These are phyloP conservation scores for Hygrophoropsis aurantiaca DNA, from an alignment of 768 basidiomycete genomes.

Conservation along the genomic window DNA sequence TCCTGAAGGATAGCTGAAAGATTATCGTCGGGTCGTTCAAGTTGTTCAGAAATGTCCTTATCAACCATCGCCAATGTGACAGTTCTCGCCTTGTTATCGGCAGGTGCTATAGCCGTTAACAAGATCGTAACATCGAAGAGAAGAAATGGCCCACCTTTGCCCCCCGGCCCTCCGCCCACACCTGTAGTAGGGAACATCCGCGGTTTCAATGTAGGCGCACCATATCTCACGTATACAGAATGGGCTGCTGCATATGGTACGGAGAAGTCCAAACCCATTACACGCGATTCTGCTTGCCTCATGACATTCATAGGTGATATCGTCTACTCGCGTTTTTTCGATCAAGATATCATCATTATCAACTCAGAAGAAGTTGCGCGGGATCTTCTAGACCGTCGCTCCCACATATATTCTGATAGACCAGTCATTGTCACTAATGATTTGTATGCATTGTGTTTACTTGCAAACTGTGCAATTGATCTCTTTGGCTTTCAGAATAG, in stretches of 20 bases:
- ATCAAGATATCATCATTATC: constrained; percentile 22
- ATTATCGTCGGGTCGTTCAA: no score
- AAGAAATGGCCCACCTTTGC: constrained; percentile 9
- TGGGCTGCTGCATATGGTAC: constrained; percentile 10
- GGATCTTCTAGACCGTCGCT: constrained; percentile 19
- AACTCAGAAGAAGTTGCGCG: constrained; percentile 25
- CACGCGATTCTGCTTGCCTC: background rate
- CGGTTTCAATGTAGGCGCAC: constrained; percentile 4
- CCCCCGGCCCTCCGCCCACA: constrained; percentile 10
- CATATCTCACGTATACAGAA: constrained; percentile 12
- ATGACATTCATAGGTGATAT: constrained; percentile 12
- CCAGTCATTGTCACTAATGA: constrained; percentile 11
- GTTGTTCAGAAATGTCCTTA: no score
- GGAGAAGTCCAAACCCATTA: no score
- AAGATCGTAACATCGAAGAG: constrained; percentile 7
- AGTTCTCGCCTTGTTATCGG: no score
- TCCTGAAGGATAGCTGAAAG: no score
- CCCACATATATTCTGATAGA: constrained; percentile 18
- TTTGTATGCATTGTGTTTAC: constrained; percentile 6
- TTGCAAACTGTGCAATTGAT: background rate
- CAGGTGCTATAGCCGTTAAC: no score
- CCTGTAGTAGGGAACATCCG: constrained; percentile 17
- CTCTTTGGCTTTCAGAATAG: constrained; percentile 18
- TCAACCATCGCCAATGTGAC: no score
- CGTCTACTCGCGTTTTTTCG: constrained; percentile 21